Conservation (phyloP, 1,284 basidiomycete genomes). For the Bondarzewia mesenterica region DNA sequence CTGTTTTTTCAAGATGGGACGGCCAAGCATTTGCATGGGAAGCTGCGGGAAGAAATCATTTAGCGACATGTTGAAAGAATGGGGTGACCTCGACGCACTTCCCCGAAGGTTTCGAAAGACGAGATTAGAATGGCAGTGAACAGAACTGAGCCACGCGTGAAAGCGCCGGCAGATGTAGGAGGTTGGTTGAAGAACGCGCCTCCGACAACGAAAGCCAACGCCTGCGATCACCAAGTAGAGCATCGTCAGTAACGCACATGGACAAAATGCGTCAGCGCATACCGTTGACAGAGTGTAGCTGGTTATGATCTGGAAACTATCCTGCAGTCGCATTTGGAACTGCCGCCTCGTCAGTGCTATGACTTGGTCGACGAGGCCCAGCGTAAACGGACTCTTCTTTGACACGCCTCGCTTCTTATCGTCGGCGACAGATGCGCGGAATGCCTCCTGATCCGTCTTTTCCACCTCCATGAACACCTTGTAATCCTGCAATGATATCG, state of each 20-base stretch:
- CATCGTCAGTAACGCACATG: too few species aligned
- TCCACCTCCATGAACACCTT: conserved; percentile 58
- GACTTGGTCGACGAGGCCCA: conserved; percentile 73
- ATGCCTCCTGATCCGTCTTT: conserved; percentile 62
- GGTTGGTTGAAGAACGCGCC: conserved; percentile 72
- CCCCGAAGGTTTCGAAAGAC: conserved; percentile 71
- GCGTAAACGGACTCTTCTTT: conserved; percentile 82
- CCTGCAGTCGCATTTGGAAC: conserved; percentile 74
- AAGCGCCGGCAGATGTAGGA: conserved; percentile 69
- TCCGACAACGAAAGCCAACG: conserved; percentile 71
- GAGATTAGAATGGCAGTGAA: conserved; percentile 71
- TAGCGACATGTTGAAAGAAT: neutral
- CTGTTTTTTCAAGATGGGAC: conserved; percentile 65
- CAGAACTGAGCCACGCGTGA: conserved; percentile 84
- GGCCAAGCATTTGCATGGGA: conserved; percentile 69
- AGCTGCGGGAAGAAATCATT: conserved; percentile 48
- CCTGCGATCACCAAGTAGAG: conserved; percentile 11
- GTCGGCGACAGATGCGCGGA: conserved; percentile 67
- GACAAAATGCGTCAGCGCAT: conserved; percentile 17
- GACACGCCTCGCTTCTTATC: conserved; percentile 84
- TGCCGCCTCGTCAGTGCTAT: conserved; percentile 67
- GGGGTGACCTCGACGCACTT: conserved; percentile 29
- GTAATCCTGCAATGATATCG: conserved; percentile 52
- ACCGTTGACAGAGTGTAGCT: conserved; percentile 54
- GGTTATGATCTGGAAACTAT: conserved; percentile 75